These are phyloP conservation scores for Diatrype stigma DNA, from an alignment of 2,329 filamentous ascomycete genomes.

Conservation along the genomic window DNA sequence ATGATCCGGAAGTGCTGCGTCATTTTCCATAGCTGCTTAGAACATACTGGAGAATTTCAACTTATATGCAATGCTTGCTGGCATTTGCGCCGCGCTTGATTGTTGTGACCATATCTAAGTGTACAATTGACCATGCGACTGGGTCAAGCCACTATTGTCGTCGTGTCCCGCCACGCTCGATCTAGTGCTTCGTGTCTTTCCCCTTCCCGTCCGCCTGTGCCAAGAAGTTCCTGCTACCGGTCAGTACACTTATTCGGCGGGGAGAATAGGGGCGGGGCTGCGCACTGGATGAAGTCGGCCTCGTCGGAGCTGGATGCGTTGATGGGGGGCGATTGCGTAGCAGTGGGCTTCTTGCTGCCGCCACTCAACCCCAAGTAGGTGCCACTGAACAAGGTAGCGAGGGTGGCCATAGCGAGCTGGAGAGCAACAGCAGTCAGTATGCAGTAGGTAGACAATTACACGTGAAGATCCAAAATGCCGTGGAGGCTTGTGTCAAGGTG, in stretches of 20 bases:
- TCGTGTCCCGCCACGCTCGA: slow-evolving; percentile 2
- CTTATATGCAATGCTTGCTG: slow-evolving; percentile 8
- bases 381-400: slow-evolving; percentile 48
- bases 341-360: slow-evolving; percentile 34
- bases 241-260: slow-evolving; percentile 17
- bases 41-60: neutral
- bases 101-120: slow-evolving; percentile 24
- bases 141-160: slow-evolving; percentile 11
- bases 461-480: too few relatives aligned
- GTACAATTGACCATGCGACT: slow-evolving; percentile 22
- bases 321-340: slow-evolving; percentile 50
- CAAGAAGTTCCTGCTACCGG: slow-evolving; percentile 40
- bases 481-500: too few relatives aligned
- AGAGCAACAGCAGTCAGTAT: slow-evolving; percentile 13
- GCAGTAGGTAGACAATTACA: too few relatives aligned
- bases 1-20: slow-evolving; percentile 5
- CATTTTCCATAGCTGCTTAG: slow-evolving; percentile 4
- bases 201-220: slow-evolving; percentile 38
- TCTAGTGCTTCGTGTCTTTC: slow-evolving; percentile 40
- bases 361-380: slow-evolving; percentile 41
- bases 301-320: slow-evolving; percentile 60
- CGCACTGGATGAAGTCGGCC: slow-evolving; percentile 63
- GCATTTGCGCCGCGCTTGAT: slow-evolving; percentile 9
- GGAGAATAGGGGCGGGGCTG: slow-evolving; percentile 11
- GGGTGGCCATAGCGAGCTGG: slow-evolving; percentile 55